phyloP scores from a whole-genome alignment of 2,329 filamentous ascomycete genomes.

The Tolypocladium pustulatum region DNA sequence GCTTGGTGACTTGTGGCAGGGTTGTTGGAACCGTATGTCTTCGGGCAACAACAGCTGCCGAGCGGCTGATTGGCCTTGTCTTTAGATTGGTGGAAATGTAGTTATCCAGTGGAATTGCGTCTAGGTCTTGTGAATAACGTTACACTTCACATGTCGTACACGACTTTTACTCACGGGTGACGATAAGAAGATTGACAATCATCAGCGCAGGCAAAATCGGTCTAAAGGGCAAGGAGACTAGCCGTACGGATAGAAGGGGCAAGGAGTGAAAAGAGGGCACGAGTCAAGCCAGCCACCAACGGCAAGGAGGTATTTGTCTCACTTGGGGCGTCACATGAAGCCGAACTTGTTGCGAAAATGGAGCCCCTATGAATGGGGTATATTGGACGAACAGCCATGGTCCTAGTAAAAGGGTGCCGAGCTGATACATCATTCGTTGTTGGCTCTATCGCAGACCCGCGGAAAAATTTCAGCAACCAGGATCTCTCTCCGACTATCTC shows the following conservation, averaged over 20 bases:
- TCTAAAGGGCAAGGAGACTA: neutral
- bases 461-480: neutral
- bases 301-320: neutral
- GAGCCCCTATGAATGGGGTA: neutral
- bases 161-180: neutral
- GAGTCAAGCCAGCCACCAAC: neutral
- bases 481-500: neutral
- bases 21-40: neutral
- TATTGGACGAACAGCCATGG: neutral
- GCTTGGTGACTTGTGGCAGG: neutral
- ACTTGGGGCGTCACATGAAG: neutral
- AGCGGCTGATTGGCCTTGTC: neutral
- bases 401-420: neutral
- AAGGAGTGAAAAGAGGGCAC: neutral
- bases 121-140: neutral
- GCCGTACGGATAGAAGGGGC: neutral
- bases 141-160: neutral
- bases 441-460: neutral
- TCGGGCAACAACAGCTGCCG: neutral
- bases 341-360: neutral
- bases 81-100: neutral
- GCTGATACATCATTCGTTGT: neutral
- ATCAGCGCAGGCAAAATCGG: neutral
- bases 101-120: neutral
- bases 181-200: neutral